Evolutionary conservation across 768 basidiomycete species (phyloP).

Genomic region (Fomitopsis pulvina): DNA sequence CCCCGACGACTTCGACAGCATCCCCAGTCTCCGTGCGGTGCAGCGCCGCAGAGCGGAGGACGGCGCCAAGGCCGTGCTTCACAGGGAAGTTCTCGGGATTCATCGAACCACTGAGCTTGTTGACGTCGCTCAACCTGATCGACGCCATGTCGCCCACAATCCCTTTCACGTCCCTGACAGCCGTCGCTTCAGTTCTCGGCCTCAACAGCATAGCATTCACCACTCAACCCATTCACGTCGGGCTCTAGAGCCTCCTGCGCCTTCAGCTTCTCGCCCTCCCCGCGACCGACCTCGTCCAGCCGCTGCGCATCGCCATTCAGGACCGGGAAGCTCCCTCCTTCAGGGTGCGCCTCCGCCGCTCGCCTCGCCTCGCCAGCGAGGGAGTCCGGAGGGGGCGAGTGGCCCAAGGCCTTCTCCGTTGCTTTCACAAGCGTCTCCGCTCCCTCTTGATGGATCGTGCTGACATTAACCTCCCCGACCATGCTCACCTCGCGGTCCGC

Average conservation of each 20-base stretch:
- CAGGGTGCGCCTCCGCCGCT: constrained; percentile 11
- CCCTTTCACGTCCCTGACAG: neutral
- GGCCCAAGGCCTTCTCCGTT: constrained; percentile 13
- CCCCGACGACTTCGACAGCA: constrained; percentile 18
- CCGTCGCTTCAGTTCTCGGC: neutral
- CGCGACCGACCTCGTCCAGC: constrained; percentile 8
- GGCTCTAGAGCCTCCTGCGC: neutral
- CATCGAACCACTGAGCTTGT: neutral
- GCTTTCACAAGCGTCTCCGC: constrained; percentile 11
- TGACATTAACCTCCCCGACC: constrained; percentile 11
- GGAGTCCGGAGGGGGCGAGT: constrained; percentile 15
- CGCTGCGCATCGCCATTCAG: constrained; percentile 3
- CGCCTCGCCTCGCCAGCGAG: constrained; percentile 19
- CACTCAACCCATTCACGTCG: neutral
- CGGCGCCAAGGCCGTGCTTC: neutral
- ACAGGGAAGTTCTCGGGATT: neutral
- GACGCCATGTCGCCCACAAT: neutral
- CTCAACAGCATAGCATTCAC: neutral
- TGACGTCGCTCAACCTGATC: neutral
- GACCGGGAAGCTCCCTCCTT: constrained; percentile 12
- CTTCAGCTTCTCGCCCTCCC: constrained; percentile 9
- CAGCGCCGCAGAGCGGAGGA: constrained; percentile 2
- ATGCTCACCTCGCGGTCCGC: constrained; percentile 19
- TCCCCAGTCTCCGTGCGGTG: constrained; percentile 17
- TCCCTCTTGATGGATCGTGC: constrained; percentile 10